Conservation (phyloP, 2,329 filamentous ascomycete genomes). For the Penicillium sp. region DNA sequence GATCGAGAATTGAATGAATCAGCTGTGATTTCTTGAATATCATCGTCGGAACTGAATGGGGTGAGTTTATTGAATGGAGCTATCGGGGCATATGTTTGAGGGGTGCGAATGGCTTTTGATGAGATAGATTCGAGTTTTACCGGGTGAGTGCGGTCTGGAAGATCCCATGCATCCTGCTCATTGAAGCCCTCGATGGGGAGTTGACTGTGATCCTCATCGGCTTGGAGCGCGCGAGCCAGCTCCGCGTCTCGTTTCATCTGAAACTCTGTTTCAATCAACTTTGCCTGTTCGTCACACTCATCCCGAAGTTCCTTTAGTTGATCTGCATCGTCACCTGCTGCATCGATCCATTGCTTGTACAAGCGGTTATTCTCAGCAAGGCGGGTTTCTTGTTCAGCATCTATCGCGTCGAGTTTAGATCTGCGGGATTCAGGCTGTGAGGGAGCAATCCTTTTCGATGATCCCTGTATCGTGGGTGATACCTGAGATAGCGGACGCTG, state of each 20-base stretch:
- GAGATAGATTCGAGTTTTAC: neutral
- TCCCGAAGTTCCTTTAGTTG: conserved; percentile 24
- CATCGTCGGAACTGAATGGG: conserved; percentile 23
- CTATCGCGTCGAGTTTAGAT: conserved; percentile 8
- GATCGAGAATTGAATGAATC: conserved; percentile 9
- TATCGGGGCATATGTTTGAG: neutral
- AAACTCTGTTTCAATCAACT: conserved; percentile 7
- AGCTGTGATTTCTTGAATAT: conserved; percentile 26
- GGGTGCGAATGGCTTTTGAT: neutral
- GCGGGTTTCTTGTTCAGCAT: conserved; percentile 1
- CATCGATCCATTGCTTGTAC: conserved; percentile 8
- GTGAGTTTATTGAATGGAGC: neutral
- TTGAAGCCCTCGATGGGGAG: neutral
- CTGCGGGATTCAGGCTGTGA: conserved; percentile 2
- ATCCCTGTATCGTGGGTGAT: conserved; percentile 3
- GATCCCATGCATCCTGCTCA: conserved; percentile 4
- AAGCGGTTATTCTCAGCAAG: conserved; percentile 1
- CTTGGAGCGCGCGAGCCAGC: conserved; percentile 38
- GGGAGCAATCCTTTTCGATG: conserved; percentile 15
- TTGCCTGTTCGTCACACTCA: conserved; percentile 25
- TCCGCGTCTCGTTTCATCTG: conserved; percentile 33
- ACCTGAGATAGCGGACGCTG: conserved; percentile 14
- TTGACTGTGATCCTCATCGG: conserved; percentile 15
- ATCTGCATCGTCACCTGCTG: neutral
- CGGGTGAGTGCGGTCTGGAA: conserved; percentile 12